phyloP scores from a whole-genome alignment of 352 stramenopile species.

The Globisporangium abappressorium region DNA sequence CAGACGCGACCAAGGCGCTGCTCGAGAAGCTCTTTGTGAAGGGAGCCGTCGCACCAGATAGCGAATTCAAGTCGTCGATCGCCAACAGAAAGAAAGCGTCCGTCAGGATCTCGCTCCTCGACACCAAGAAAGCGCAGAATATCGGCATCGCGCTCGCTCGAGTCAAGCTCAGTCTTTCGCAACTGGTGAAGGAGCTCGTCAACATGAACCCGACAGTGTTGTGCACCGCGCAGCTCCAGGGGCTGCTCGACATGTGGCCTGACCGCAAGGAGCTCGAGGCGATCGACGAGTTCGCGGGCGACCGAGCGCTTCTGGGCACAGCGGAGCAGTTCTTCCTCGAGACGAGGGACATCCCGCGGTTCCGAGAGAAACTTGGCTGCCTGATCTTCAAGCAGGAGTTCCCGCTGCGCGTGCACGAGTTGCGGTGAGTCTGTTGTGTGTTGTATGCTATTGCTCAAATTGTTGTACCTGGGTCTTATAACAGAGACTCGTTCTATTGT shows the following conservation, averaged over 20 bases:
- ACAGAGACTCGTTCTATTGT: too few relatives aligned
- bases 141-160: conserved; percentile 77
- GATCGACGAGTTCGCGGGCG: conserved; percentile 58
- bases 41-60: background rate
- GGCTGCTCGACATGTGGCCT: conserved; percentile 82
- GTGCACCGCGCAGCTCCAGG: conserved; percentile 62
- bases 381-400: conserved; percentile 85
- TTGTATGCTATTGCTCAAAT: background rate
- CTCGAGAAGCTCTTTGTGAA: conserved; percentile 74
- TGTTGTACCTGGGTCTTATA: background rate
- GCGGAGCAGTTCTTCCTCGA: conserved; percentile 77
- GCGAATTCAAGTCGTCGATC: background rate
- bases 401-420: conserved; percentile 50
- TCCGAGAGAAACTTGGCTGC: conserved; percentile 68
- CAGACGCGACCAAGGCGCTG: conserved; percentile 52
- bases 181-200: conserved; percentile 63
- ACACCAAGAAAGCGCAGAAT: conserved; percentile 86
- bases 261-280: conserved; percentile 66
- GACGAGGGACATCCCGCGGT: conserved; percentile 52
- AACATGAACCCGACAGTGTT: conserved; percentile 63
- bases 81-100: background rate
- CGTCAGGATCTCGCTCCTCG: conserved; percentile 48
- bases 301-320: conserved; percentile 13
- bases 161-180: conserved; percentile 57
- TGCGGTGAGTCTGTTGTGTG: conserved; percentile 38